Conservation (phyloP, 2,329 filamentous ascomycete species). For the Karstenula rhodostoma region DNA sequence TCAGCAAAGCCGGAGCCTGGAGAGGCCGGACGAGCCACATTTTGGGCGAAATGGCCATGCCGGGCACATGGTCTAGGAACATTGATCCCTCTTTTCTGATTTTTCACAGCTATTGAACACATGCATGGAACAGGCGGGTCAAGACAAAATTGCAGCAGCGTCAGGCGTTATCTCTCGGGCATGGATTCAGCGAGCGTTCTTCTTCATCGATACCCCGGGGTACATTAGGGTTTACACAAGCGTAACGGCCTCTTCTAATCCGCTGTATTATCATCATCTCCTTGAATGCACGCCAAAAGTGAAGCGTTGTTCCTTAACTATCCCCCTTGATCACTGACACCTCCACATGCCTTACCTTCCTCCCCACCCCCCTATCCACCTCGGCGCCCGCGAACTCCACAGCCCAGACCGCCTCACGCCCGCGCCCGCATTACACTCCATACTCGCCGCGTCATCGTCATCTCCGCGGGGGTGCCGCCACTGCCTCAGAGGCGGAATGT, state of each 20-base stretch:
- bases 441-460: too few relatives aligned
- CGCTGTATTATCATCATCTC: neutral
- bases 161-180: neutral
- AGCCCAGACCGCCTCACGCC: too few relatives aligned
- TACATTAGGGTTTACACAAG: neutral
- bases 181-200: neutral
- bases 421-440: too few relatives aligned
- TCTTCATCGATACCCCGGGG: neutral
- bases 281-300: neutral
- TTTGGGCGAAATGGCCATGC: neutral
- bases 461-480: too few relatives aligned
- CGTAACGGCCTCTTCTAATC: neutral
- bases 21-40: neutral
- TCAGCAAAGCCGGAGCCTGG: neutral
- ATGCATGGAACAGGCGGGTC: neutral
- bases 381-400: too few relatives aligned
- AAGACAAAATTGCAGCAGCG: neutral
- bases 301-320: too few relatives aligned
- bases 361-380: too few relatives aligned
- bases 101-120: neutral
- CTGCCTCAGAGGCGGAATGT: too few relatives aligned
- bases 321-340: too few relatives aligned
- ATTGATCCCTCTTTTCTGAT: neutral
- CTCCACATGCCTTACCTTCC: too few relatives aligned
- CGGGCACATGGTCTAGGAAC: neutral